Conservation (phyloP, 1,284 basidiomycete species). For the Fomitiporia mediterranea region DNA sequence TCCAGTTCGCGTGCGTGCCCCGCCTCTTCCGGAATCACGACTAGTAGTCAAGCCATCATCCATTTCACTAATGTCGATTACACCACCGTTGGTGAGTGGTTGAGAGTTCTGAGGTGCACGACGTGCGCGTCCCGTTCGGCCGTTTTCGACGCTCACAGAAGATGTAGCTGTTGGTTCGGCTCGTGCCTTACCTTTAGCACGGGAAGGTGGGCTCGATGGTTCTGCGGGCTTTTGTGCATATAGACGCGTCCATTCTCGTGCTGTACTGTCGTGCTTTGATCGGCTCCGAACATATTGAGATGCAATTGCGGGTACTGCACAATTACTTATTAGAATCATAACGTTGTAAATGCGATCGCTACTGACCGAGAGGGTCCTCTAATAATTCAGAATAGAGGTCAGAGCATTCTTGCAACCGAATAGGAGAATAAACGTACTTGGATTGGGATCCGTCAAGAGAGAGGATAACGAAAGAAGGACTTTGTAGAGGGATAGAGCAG, state of each 20-base stretch:
- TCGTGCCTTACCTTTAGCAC: constrained; percentile 30
- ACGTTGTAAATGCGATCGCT: neutral
- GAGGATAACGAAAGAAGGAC: constrained; percentile 86
- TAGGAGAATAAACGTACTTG: constrained; percentile 47
- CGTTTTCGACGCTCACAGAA: constrained; percentile 1
- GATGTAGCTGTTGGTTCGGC: constrained; percentile 19
- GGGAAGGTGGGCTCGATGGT: neutral
- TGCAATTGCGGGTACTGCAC: constrained; percentile 66
- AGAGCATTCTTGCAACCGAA: neutral
- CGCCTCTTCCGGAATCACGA: neutral
- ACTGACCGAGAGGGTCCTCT: constrained; percentile 69
- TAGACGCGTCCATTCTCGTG: constrained; percentile 57
- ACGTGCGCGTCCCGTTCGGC: constrained; percentile 18
- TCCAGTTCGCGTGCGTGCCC: constrained; percentile 3
- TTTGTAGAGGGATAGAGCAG: constrained; percentile 86
- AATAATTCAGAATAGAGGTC: constrained; percentile 3
- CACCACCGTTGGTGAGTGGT: neutral
- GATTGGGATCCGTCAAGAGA: constrained; percentile 86
- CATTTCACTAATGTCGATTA: constrained; percentile 11
- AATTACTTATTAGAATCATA: neutral
- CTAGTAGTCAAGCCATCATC: neutral
- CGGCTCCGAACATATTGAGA: constrained; percentile 63
- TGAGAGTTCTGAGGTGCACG: constrained; percentile 13
- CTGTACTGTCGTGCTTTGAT: constrained; percentile 57
- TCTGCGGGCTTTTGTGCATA: constrained; percentile 47